Percentiles rank a stretch among this genome's conserved stretches.
Conservation (phyloP, 768 basidiomycete species). For the Sistotremastrum suecicum region DNA sequence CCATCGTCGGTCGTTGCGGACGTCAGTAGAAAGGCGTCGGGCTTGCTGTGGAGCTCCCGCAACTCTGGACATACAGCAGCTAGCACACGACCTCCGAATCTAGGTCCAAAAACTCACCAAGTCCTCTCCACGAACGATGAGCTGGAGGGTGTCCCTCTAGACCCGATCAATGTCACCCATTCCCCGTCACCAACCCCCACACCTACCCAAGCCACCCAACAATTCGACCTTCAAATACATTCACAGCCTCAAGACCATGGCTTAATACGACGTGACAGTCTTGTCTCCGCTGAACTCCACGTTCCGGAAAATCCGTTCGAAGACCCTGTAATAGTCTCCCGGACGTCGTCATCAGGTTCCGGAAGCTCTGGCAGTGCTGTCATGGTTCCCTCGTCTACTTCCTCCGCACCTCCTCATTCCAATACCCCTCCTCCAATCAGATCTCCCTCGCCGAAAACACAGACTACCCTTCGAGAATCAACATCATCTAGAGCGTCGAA, state of each 20-base stretch:
- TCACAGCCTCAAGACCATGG: not conserved
- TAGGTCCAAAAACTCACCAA: constrained; percentile 28
- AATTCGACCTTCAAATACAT: constrained; percentile 12
- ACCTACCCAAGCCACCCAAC: constrained; percentile 11
- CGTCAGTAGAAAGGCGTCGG: constrained; percentile 40
- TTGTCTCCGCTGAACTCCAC: not conserved
- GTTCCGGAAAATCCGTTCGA: constrained; percentile 29
- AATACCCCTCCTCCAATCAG: too few relatives aligned
- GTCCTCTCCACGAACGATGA: constrained; percentile 37
- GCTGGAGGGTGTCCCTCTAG: constrained; percentile 40
- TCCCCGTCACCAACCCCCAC: constrained; percentile 24
- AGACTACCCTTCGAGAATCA: too few relatives aligned
- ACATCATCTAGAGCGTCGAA: too few relatives aligned
- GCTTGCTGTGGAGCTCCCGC: constrained; percentile 34
- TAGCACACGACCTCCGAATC: constrained; percentile 13
- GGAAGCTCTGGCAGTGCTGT: not conserved
- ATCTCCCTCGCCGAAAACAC: not conserved
- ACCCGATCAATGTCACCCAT: constrained; percentile 27
- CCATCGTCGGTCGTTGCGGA: constrained; percentile 37
- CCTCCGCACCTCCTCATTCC: not conserved
- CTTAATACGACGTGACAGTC: too few relatives aligned
- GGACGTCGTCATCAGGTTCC: constrained; percentile 15
- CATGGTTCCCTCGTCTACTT: constrained; percentile 5
- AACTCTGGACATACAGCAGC: constrained; percentile 19
- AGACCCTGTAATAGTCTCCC: constrained; percentile 17